Evolutionary conservation across 148 eudicot species (phyloP), one percentile per base, ranked within the genome.

Genomic region (Rhododendron molle): DNA sequence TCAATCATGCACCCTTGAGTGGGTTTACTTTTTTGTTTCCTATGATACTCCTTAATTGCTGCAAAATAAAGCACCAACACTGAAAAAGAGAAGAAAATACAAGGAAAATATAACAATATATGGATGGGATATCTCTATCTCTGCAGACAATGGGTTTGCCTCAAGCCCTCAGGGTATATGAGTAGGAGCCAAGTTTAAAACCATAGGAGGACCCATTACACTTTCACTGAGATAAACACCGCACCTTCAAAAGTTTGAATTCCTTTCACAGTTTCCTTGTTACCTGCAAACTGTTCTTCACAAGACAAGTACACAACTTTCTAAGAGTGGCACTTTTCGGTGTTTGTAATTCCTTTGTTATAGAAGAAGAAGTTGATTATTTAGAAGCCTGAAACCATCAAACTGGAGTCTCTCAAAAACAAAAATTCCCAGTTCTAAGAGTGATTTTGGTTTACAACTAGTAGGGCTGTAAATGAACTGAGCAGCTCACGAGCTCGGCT

Each of bases 41-140:
- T 26, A 46, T 40, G 38, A 44, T 15, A 40, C 44, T 40, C 23
- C 38, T 18, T 5, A 81, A 23, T 43, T 83, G 78, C 40, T n/a
- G 32, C 79, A 80, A 52, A 54, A 32, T 11, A 32, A 54, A 26
- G 15, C 46, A 18, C 23, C 23, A 34, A 49, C 30, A 49, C 26
- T 4, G 38, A 84, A 3, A 40, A 49, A 50, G 60, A 34, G 46
- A 13, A 23, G 21, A 28, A 74, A 34, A 20, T 78, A 72, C 44
- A 26, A 49, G 72, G 78, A 49, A 69, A 28, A 30, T 7, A 43
- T 7, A 43, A 65, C 13, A 40, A 6, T 40, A 40, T 77, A 78
- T 78, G 81, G 94, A 89, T 92, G 83, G 82, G 7, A 86, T 87
- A 92, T 94, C 94, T 89, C 89, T 87, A 83, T 94, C 95, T 87